Evolutionary conservation across 441 rosid genomes (phyloP).

Genomic region (Raphanus hybrid): DNA sequence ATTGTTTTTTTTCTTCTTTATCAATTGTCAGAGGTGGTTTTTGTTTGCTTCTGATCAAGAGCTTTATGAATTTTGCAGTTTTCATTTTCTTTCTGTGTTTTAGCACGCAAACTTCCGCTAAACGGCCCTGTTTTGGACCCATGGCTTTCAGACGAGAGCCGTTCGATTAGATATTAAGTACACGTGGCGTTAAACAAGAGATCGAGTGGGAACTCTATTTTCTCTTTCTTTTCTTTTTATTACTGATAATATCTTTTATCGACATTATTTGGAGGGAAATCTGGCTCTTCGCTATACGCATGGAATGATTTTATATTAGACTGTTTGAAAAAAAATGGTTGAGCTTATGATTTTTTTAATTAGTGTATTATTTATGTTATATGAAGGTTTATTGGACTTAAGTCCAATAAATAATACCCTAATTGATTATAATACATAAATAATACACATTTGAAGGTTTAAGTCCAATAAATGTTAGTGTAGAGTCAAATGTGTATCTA

Average conservation of each 20-base stretch:
- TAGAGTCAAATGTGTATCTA: no score
- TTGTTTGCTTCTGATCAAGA: conserved; percentile 29
- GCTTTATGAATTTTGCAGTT: conserved; percentile 35
- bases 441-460: no score
- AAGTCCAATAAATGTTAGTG: no score
- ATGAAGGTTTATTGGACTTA: no score
- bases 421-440: no score
- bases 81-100: conserved; percentile 24
- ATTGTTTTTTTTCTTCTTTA: not conserved
- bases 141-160: not conserved
- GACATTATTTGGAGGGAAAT: not conserved
- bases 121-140: conserved; percentile 31
- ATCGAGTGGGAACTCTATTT: not conserved
- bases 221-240: no score
- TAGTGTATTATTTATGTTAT: no score
- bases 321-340: no score
- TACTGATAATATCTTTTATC: not conserved
- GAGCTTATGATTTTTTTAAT: no score
- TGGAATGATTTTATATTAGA: no score
- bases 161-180: not conserved
- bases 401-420: no score
- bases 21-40: conserved; percentile 3
- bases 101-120: conserved; percentile 39
- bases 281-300: not conserved
- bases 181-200: not conserved